These are phyloP conservation scores for Lithohypha guttulata DNA, from an alignment of 2,329 filamentous ascomycete genomes.

Conservation along the genomic window DNA sequence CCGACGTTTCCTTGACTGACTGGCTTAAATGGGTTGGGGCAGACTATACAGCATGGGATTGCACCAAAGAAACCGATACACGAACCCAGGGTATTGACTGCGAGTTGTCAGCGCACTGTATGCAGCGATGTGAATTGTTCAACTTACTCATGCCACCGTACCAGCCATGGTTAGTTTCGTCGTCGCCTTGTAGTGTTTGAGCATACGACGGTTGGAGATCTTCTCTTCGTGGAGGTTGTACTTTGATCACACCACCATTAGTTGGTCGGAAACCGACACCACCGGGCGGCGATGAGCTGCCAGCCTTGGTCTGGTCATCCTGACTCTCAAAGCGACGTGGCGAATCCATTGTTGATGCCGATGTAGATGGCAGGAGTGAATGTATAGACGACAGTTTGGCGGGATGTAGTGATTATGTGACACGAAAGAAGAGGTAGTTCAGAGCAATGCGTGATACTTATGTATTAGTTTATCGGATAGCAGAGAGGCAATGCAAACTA, in stretches of 20 bases:
- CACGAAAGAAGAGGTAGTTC: neutral
- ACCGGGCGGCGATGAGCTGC: neutral
- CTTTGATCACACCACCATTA: slow-evolving; percentile 48
- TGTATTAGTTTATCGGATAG: neutral
- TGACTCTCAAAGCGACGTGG: slow-evolving; percentile 9
- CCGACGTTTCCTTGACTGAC: slow-evolving; percentile 91
- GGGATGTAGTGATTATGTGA: neutral
- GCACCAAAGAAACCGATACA: slow-evolving; percentile 71
- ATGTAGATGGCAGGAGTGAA: neutral
- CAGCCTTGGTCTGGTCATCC: slow-evolving; percentile 4
- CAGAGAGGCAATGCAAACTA: neutral
- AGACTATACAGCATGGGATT: slow-evolving; percentile 80
- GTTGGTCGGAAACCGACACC: slow-evolving; percentile 37
- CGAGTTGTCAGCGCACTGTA: slow-evolving; percentile 10
- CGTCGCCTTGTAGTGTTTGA: slow-evolving; percentile 50
- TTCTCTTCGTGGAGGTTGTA: slow-evolving; percentile 69
- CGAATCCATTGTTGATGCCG: slow-evolving; percentile 18
- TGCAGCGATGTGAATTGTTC: neutral
- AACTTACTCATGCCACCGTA: slow-evolving; percentile 74
- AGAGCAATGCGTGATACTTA: no score
- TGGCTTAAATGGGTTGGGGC: slow-evolving; percentile 90
- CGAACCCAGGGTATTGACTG: slow-evolving; percentile 63
- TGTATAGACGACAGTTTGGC: slow-evolving; percentile 7
- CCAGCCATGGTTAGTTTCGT: slow-evolving; percentile 69
- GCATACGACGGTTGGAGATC: slow-evolving; percentile 81